phyloP scores from a whole-genome alignment of 2,329 filamentous ascomycete species.

The Colletotrichum melonis region DNA sequence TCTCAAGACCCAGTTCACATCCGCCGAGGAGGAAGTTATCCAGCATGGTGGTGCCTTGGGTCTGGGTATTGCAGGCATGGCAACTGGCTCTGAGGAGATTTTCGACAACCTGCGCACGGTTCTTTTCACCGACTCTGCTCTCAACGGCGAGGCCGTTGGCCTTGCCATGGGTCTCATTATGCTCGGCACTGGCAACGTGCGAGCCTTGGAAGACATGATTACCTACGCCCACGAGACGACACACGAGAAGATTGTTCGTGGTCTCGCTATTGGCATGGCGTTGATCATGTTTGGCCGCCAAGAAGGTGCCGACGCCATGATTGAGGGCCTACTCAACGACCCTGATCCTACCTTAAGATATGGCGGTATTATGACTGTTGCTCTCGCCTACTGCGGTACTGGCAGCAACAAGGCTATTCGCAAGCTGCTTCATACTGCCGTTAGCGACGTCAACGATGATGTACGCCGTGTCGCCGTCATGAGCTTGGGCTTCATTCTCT shows the following conservation, averaged over 20 bases:
- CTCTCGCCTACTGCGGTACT: slow-evolving; percentile 95
- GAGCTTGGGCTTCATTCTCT: slow-evolving; percentile 97
- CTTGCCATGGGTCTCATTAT: slow-evolving; percentile 98
- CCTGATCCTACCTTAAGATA: slow-evolving; percentile 94
- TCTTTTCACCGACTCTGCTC: slow-evolving; percentile 91
- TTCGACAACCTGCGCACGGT: slow-evolving; percentile 92
- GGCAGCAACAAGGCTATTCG: slow-evolving; percentile 99
- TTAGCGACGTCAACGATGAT: slow-evolving; percentile 98
- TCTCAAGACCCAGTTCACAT: slow-evolving; percentile 78
- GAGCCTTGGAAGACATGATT: slow-evolving; percentile 95
- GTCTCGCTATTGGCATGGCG: slow-evolving; percentile 95
- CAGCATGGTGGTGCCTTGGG: slow-evolving; percentile 97
- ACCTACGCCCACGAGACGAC: slow-evolving; percentile 97
- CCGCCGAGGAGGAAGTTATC: slow-evolving; percentile 89
- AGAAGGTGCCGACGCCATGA: slow-evolving; percentile 93
- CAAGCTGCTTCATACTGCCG: slow-evolving; percentile 93
- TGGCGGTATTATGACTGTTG: slow-evolving; percentile 98
- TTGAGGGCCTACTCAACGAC: slow-evolving; percentile 92
- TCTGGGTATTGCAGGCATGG: slow-evolving; percentile 97
- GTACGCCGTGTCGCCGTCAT: slow-evolving; percentile 96
- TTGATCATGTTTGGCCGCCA: slow-evolving; percentile 98
- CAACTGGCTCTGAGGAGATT: slow-evolving; percentile 88
- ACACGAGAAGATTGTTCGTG: slow-evolving; percentile 98
- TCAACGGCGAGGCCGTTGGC: slow-evolving; percentile 97
- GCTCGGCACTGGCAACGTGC: slow-evolving; percentile 96